These are phyloP conservation scores for Apiospora malaysiana DNA, from an alignment of 2,329 filamentous ascomycete species.

Conservation along the genomic window DNA sequence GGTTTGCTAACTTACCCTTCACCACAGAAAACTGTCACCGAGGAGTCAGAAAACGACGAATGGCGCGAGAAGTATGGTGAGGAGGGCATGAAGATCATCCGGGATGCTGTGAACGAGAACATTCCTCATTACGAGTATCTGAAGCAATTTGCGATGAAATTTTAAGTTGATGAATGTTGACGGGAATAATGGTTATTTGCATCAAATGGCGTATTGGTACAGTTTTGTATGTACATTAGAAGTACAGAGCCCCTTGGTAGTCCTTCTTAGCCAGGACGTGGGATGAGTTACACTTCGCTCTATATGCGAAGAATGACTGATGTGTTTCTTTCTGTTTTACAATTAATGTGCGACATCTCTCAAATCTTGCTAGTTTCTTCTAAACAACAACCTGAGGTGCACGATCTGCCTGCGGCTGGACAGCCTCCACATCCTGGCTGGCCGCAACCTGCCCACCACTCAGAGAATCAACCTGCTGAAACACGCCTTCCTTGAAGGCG, in stretches of 20 bases:
- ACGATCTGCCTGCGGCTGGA: background rate
- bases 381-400: background rate
- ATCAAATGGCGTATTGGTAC: slow-evolving; percentile 24
- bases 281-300: slow-evolving; percentile 26
- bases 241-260: slow-evolving; percentile 32
- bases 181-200: slow-evolving; percentile 8
- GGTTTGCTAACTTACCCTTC: slow-evolving; percentile 31
- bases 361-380: slow-evolving; percentile 4
- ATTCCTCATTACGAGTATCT: slow-evolving; percentile 80
- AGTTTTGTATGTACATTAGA: slow-evolving; percentile 21
- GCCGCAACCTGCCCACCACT: background rate
- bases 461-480: background rate
- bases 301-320: slow-evolving; percentile 23
- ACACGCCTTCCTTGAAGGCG: slow-evolving; percentile 23
- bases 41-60: slow-evolving; percentile 71
- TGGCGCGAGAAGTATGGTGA: slow-evolving; percentile 79
- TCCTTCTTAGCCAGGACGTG: slow-evolving; percentile 21
- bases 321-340: slow-evolving; percentile 3
- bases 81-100: slow-evolving; percentile 72
- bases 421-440: background rate
- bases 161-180: slow-evolving; percentile 42
- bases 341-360: background rate
- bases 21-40: slow-evolving; percentile 64
- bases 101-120: slow-evolving; percentile 74
- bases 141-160: slow-evolving; percentile 75